Evolutionary conservation across 306 rosid species (phyloP).

Genomic region (Trichosanthes truncata): DNA sequence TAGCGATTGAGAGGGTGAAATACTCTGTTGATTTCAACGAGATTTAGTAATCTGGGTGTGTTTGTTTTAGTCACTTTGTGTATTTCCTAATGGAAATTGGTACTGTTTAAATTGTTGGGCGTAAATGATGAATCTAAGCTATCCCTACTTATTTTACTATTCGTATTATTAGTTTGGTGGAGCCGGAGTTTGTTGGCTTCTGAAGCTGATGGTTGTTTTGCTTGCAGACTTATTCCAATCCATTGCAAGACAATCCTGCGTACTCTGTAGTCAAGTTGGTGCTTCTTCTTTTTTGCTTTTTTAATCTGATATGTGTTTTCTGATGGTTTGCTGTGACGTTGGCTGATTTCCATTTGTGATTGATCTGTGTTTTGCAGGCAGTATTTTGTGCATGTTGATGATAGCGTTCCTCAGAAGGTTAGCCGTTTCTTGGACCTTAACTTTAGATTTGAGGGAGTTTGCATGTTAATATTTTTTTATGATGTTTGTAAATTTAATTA

Average conservation of each 20-base stretch:
- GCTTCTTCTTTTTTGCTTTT: not conserved
- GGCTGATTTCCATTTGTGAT: not conserved
- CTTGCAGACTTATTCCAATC: constrained; percentile 69
- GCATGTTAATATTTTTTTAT: not conserved
- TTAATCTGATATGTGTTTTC: not conserved
- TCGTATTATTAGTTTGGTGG: not conserved
- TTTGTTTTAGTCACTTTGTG: not conserved
- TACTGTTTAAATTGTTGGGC: not conserved
- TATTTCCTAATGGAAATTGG: not conserved
- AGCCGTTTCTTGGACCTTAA: not conserved
- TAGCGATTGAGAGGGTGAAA: not conserved
- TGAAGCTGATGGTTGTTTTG: constrained; percentile 6
- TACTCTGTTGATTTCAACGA: not conserved
- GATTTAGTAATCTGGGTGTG: not conserved
- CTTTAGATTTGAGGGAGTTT: not conserved
- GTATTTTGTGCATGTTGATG: constrained; percentile 84
- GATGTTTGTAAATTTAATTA: not conserved
- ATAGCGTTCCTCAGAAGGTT: constrained; percentile 71
- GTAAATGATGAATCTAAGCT: not conserved
- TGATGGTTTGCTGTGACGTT: not conserved
- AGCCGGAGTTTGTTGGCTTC: not conserved
- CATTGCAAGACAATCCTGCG: constrained; percentile 84
- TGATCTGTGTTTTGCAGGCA: constrained; percentile 48
- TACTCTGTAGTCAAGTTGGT: constrained; percentile 88
- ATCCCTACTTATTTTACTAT: not conserved